A percentile compares a stretch with the other conserved stretches of the same genome.
phyloP scores from a whole-genome alignment of 129 eudicot species.

The Heracleum sosnowskyi region DNA sequence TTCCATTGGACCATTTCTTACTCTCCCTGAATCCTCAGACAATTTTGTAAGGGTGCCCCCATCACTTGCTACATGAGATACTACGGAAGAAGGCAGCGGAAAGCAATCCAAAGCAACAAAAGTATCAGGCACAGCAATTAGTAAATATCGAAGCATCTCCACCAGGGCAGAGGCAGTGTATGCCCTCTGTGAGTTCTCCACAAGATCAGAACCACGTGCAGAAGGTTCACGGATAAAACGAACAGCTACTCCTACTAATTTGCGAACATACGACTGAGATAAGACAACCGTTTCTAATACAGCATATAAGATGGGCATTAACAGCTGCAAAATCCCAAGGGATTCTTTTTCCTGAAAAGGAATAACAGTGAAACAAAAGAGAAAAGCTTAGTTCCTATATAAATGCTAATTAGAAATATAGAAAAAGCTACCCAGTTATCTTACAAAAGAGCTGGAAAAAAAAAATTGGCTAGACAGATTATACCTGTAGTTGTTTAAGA shows the following conservation, averaged over 20 bases:
- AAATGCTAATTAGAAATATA: not conserved
- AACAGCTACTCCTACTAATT: slow-evolving; percentile 66
- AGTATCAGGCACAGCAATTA: slow-evolving; percentile 87
- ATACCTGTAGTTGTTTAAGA: slow-evolving; percentile 82
- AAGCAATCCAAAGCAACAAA: slow-evolving; percentile 85
- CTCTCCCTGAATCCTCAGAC: slow-evolving; percentile 31
- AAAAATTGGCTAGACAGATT: not conserved
- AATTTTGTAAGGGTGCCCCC: slow-evolving; percentile 37
- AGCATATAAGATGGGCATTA: slow-evolving; percentile 75
- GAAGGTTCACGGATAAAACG: slow-evolving; percentile 74
- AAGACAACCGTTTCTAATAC: slow-evolving; percentile 62
- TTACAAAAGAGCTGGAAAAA: not conserved
- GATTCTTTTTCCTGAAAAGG: slow-evolving; percentile 68
- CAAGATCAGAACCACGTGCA: slow-evolving; percentile 82
- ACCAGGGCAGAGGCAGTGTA: slow-evolving; percentile 72
- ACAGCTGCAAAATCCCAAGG: slow-evolving; percentile 60
- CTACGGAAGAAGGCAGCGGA: slow-evolving; percentile 60
- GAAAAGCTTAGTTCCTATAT: not conserved
- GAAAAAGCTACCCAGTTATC: not conserved
- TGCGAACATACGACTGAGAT: slow-evolving; percentile 78
- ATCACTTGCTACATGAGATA: slow-evolving; percentile 35
- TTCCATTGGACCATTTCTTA: slow-evolving; percentile 24
- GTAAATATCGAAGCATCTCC: slow-evolving; percentile 84
- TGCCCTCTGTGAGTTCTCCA: slow-evolving; percentile 72
- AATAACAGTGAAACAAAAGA: slow-evolving; percentile 11